A percentile compares a stretch with the other conserved stretches of the same genome.
Conservation (phyloP, 768 basidiomycete genomes). For the Phylloporus arenicola region DNA sequence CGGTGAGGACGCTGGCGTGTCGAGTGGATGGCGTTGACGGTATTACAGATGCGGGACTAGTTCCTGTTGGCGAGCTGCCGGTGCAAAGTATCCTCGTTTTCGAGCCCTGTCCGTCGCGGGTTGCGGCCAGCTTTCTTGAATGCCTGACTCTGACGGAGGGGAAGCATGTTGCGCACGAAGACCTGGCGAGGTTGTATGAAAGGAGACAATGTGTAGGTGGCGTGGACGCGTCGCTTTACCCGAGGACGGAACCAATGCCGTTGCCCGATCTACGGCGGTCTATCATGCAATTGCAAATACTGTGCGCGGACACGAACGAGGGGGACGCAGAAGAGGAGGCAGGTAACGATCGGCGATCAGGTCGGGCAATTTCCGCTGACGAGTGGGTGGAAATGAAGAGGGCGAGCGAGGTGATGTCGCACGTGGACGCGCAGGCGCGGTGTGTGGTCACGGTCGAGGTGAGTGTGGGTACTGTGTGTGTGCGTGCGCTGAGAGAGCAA, state of each 20-base stretch:
- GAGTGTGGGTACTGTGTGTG: conserved; percentile 9
- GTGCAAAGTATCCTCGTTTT: conserved; percentile 70
- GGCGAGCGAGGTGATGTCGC: conserved; percentile 47
- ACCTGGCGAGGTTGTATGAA: conserved; percentile 44
- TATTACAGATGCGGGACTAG: conserved; percentile 56
- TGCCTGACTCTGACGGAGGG: conserved; percentile 57
- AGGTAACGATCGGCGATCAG: conserved; percentile 28
- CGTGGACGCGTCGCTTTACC: conserved; percentile 28
- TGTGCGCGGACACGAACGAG: conserved; percentile 32
- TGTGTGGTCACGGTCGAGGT: conserved; percentile 38
- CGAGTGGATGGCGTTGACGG: conserved; percentile 3
- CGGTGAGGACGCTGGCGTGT: conserved; percentile 43
- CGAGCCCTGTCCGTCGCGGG: conserved; percentile 45
- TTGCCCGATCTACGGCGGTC: conserved; percentile 58
- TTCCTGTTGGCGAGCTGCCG: conserved; percentile 72
- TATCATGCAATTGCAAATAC: conserved; percentile 59
- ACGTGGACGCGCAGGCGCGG: conserved; percentile 42
- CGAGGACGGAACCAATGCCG: conserved; percentile 27
- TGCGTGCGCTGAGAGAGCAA: conserved; percentile 7
- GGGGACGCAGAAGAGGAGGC: conserved; percentile 27
- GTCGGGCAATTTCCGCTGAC: conserved; percentile 29
- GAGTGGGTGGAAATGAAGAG: conserved; percentile 26
- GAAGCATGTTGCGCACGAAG: conserved; percentile 37
- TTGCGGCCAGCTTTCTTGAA: conserved; percentile 66
- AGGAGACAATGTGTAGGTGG: conserved; percentile 22